Conservation (phyloP, 768 basidiomycete species). For the Saitozyma podzolica region DNA sequence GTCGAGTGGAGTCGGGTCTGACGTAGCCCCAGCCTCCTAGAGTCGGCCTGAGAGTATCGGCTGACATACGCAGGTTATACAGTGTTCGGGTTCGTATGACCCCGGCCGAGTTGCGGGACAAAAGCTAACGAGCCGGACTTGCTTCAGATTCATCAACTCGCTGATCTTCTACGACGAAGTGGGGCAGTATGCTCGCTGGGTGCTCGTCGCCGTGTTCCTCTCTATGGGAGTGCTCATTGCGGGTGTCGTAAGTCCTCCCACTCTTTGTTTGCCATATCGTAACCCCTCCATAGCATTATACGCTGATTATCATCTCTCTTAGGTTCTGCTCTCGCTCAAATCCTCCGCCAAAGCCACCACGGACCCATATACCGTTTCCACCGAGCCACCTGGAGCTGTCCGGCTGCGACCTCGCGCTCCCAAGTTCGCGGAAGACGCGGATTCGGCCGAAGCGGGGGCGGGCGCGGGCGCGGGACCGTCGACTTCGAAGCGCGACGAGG, state of each 20-base stretch:
- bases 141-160: slow-evolving; percentile 63
- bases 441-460: slow-evolving; percentile 10
- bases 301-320: neutral
- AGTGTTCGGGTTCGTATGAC: slow-evolving; percentile 32
- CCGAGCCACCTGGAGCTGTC: slow-evolving; percentile 24
- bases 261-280: neutral
- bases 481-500: neutral
- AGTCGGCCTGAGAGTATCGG: neutral
- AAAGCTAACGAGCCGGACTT: neutral
- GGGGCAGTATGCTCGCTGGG: slow-evolving; percentile 82
- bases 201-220: slow-evolving; percentile 77
- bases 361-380: slow-evolving; percentile 39
- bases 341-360: slow-evolving; percentile 38
- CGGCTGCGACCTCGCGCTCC: slow-evolving; percentile 22
- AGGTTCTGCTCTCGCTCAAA: slow-evolving; percentile 83
- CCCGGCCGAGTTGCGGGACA: neutral
- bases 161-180: slow-evolving; percentile 79
- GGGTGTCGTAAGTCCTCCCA: slow-evolving; percentile 63
- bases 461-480: slow-evolving; percentile 12
- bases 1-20: slow-evolving; percentile 39
- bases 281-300: neutral
- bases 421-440: slow-evolving; percentile 8
- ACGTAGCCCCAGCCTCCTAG: slow-evolving; percentile 4
- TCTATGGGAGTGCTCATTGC: slow-evolving; percentile 83
- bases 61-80: slow-evolving; percentile 22